A percentile compares a stretch with the other conserved stretches of the same genome.
Conservation (phyloP, 225 moss, liverwort and hornwort genomes). For the Lunularia cruciata region DNA sequence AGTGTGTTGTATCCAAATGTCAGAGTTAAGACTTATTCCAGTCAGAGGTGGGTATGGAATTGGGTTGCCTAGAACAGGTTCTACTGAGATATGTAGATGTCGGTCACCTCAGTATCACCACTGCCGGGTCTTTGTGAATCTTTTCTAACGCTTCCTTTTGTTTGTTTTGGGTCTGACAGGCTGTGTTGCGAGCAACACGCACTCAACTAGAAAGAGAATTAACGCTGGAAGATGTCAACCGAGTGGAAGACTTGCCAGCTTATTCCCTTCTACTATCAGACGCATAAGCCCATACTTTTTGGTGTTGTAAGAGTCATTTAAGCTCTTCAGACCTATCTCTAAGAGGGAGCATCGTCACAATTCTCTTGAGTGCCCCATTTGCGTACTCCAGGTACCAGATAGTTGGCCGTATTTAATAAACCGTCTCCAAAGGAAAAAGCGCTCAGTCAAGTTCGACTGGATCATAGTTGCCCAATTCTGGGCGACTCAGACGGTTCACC, state of each 20-base stretch:
- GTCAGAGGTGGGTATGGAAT: no score
- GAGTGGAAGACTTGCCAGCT: constrained; percentile 89
- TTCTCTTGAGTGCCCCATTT: constrained; percentile 1
- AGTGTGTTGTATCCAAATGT: no score
- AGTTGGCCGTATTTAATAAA: constrained; percentile 2
- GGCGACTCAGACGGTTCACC: background rate
- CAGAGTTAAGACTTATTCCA: no score
- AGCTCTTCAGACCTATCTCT: background rate
- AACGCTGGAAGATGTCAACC: constrained; percentile 73
- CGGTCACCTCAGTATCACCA: no score
- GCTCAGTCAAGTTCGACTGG: background rate
- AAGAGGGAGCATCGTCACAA: background rate
- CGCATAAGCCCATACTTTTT: background rate
- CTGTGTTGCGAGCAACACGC: constrained; percentile 73
- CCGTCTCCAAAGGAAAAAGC: background rate
- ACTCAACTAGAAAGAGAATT: constrained; percentile 83
- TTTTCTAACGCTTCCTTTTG: no score
- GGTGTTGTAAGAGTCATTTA: constrained; percentile 5
- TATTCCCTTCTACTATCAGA: constrained; percentile 40
- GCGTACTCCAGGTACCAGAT: background rate
- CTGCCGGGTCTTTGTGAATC: no score
- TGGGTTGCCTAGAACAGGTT: no score
- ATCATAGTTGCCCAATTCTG: background rate
- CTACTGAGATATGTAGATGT: no score
- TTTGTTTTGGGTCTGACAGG: constrained; percentile 33